These are phyloP conservation scores for Pythium aphanidermatum DNA, from an alignment of 352 stramenopile genomes.

Conservation along the genomic window DNA sequence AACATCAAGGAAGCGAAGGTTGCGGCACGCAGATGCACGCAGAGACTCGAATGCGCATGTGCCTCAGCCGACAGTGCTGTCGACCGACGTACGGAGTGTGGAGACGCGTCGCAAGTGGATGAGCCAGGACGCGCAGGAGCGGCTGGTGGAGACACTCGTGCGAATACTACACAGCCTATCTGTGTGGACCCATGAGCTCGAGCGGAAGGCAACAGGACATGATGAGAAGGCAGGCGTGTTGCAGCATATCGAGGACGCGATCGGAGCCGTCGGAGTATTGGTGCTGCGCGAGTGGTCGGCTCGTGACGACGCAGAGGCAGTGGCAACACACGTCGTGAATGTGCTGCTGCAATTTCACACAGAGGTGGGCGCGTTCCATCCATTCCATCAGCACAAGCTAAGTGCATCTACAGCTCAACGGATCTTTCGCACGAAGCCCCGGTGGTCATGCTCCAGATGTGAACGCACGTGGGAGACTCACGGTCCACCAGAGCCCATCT, in stretches of 20 bases:
- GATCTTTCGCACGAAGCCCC: conserved; percentile 16
- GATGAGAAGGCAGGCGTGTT: neutral
- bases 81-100: too few species aligned
- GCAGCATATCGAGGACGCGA: conserved; percentile 10
- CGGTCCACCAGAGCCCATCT: neutral
- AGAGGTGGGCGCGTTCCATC: conserved; percentile 21
- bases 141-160: conserved; percentile 12
- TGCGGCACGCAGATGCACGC: neutral
- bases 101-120: neutral
- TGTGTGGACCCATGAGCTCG: conserved; percentile 3
- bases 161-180: conserved; percentile 14
- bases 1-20: conserved; percentile 13
- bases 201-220: neutral
- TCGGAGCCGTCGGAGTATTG: conserved; percentile 15
- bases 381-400: conserved; percentile 26
- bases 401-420: conserved; percentile 13
- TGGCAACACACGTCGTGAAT: conserved; percentile 10
- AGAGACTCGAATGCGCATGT: too few species aligned
- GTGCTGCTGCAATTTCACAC: conserved; percentile 21
- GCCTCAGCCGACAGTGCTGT: too few species aligned
- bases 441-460: conserved; percentile 21
- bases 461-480: conserved; percentile 19
- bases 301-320: neutral
- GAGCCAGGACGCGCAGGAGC: neutral
- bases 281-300: conserved; percentile 18